A percentile compares a stretch with the other conserved stretches of the same genome.
These are phyloP conservation scores for Nannochloropsis salina DNA, from an alignment of 108 stramenopile species.

Conservation along the genomic window DNA sequence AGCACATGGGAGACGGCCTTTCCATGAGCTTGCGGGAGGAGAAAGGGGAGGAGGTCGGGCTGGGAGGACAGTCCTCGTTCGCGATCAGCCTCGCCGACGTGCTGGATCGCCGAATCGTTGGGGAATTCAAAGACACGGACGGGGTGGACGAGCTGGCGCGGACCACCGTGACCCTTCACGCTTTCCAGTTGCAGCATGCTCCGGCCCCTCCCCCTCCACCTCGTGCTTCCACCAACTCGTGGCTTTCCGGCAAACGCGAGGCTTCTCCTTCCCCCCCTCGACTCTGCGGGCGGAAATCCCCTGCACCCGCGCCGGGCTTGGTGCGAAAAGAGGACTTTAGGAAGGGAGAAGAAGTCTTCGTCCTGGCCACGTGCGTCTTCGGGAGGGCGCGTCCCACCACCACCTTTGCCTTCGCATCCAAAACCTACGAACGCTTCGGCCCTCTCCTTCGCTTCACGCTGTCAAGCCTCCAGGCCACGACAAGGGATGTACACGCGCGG, in stretches of 20 bases:
- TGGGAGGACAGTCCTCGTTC: neutral
- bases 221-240: neutral
- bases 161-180: neutral
- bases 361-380: neutral
- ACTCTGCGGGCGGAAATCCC: neutral
- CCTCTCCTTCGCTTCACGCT: neutral
- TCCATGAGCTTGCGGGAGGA: neutral
- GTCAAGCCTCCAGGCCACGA: neutral
- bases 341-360: neutral
- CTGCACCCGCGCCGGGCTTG: neutral
- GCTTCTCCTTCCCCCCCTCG: neutral
- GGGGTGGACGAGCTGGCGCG: neutral
- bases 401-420: neutral
- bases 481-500: neutral
- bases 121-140: neutral
- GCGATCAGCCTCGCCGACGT: neutral
- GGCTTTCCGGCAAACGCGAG: neutral
- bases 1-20: neutral
- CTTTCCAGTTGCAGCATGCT: neutral
- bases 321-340: neutral
- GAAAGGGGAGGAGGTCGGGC: slow-evolving; percentile 1
- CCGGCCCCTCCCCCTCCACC: neutral
- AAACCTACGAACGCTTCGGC: neutral
- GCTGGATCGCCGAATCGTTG: neutral
- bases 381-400: neutral